These are phyloP conservation scores for Viola odorata DNA, from an alignment of 345 rosid genomes.

Conservation along the genomic window DNA sequence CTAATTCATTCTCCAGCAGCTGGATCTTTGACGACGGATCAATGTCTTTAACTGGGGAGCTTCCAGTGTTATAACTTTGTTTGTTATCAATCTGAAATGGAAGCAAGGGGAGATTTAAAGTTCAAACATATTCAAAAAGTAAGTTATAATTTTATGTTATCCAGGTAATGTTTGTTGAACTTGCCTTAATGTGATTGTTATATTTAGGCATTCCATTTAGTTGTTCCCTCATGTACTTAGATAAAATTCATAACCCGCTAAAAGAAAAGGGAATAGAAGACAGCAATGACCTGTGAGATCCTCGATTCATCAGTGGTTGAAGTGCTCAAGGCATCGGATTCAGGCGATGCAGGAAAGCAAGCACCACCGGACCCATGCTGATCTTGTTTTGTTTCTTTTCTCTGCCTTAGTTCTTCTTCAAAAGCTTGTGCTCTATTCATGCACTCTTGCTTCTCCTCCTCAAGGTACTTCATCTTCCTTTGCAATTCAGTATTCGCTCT, in stretches of 20 bases:
- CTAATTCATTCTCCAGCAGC: conserved; percentile 44
- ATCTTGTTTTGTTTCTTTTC: conserved; percentile 19
- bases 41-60: conserved; percentile 13
- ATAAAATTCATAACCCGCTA: too few relatives aligned
- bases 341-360: conserved; percentile 12
- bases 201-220: too few relatives aligned
- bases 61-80: conserved; percentile 11
- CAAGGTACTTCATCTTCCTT: conserved; percentile 43
- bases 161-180: too few relatives aligned
- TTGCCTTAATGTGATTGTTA: too few relatives aligned
- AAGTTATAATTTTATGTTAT: too few relatives aligned
- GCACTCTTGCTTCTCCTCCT: conserved; percentile 47
- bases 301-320: conserved; percentile 15
- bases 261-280: not conserved
- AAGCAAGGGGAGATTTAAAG: not conserved
- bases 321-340: conserved; percentile 5
- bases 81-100: conserved; percentile 25
- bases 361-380: conserved; percentile 9
- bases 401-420: conserved; percentile 26
- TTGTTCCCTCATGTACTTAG: too few relatives aligned
- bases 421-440: conserved; percentile 31
- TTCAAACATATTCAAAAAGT: not conserved
- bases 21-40: conserved; percentile 38
- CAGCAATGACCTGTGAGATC: conserved; percentile 23
- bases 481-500: conserved; percentile 45